Evolutionary conservation across 345 rosid species (phyloP).

Genomic region (Punica granatum): DNA sequence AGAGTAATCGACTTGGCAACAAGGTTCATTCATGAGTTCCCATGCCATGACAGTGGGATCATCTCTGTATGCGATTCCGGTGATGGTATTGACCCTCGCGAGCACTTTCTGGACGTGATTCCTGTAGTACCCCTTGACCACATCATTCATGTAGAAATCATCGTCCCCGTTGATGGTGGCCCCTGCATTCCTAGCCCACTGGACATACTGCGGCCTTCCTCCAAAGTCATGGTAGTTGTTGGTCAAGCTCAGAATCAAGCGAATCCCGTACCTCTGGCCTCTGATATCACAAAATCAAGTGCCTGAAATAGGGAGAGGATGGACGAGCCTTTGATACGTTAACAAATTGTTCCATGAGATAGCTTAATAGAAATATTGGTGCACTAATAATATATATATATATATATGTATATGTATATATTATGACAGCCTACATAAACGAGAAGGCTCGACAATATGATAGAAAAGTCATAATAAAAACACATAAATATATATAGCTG

Average conservation of each 20-base stretch:
- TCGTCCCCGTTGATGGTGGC: slow-evolving; percentile 20
- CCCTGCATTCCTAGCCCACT: slow-evolving; percentile 35
- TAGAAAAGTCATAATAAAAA: too few relatives aligned
- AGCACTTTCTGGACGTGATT: slow-evolving; percentile 33
- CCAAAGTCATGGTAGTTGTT: slow-evolving; percentile 35
- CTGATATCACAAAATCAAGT: slow-evolving; percentile 41
- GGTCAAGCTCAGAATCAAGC: slow-evolving; percentile 26
- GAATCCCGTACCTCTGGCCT: slow-evolving; percentile 31
- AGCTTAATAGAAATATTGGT: too few relatives aligned
- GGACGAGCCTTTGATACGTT: too few relatives aligned
- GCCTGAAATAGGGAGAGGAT: slow-evolving; percentile 23
- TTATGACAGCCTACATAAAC: neutral
- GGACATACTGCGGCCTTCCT: slow-evolving; percentile 31
- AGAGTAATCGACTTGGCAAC: slow-evolving; percentile 27
- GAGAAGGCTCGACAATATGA: neutral
- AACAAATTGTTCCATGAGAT: too few relatives aligned
- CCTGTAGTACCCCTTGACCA: slow-evolving; percentile 30
- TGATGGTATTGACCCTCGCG: slow-evolving; percentile 26
- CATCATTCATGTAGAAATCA: slow-evolving; percentile 31
- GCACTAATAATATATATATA: too few relatives aligned
- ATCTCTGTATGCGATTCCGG: slow-evolving; percentile 28
- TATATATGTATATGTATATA: neutral
- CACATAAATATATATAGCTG: too few relatives aligned
- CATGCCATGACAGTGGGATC: slow-evolving; percentile 43
- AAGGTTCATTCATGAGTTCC: slow-evolving; percentile 45